Evolutionary conservation across 2,329 filamentous ascomycete species (phyloP).

Genomic region (Corniculantispora saksenae): DNA sequence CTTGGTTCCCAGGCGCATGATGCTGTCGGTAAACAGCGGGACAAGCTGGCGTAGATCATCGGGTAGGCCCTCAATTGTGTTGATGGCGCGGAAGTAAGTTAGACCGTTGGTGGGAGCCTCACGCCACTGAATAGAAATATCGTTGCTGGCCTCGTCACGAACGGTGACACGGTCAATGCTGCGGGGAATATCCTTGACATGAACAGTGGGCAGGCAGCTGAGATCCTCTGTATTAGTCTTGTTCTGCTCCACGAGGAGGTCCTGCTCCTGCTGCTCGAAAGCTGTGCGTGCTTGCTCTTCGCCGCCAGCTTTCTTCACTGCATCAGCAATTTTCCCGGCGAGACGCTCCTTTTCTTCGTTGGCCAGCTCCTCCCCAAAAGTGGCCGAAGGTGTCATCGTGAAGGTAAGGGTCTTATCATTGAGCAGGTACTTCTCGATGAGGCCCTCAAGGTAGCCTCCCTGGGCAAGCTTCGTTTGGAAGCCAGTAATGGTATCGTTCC

Average conservation of each 20-base stretch:
- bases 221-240: constrained; percentile 82
- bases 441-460: constrained; percentile 76
- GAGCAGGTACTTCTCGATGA: constrained; percentile 87
- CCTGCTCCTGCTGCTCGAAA: constrained; percentile 76
- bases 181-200: constrained; percentile 86
- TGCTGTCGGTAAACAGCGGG: constrained; percentile 85
- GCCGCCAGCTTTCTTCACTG: constrained; percentile 67
- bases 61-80: constrained; percentile 75
- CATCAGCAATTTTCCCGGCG: constrained; percentile 70
- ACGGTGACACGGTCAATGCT: constrained; percentile 62
- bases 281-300: constrained; percentile 70
- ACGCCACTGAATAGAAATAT: constrained; percentile 79
- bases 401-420: constrained; percentile 87
- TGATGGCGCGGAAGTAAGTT: constrained; percentile 92
- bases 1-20: constrained; percentile 91
- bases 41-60: constrained; percentile 82
- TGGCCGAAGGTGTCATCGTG: constrained; percentile 85
- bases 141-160: constrained; percentile 65
- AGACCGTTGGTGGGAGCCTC: constrained; percentile 93
- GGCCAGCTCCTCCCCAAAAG: constrained; percentile 72
- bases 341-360: constrained; percentile 76
- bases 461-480: constrained; percentile 78
- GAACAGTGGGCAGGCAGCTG: constrained; percentile 82
- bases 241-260: constrained; percentile 79
- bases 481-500: constrained; percentile 82